Base-by-base conservation (phyloP, 2,329 filamentous ascomycete genomes). In the Pyrenophora teres region DNA sequence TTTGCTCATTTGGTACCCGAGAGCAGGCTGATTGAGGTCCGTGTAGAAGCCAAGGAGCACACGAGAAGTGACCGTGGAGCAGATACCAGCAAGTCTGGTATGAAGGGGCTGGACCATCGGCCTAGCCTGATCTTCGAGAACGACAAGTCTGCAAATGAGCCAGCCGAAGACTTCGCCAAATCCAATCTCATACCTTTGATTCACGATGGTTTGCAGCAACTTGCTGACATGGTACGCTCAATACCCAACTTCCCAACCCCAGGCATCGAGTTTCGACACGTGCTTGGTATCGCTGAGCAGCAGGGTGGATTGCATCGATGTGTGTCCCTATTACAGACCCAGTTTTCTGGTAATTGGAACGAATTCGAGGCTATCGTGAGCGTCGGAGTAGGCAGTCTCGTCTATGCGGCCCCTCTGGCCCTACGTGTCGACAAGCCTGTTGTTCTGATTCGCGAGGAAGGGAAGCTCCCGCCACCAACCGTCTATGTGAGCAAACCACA, bases 381-480 rank as follows among this genome's bases (percentile, higher is more conserved):
- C 59, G 86, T 82, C 62, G 84, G 87, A 70, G 76, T 76, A 0
- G 84, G 85, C 38, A 82, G 84, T 18, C 81, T 81, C 51, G 49
- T 85, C 50, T 86, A 70, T 70, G 84, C 82, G 1, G 74, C 83
- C 8, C 65, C 80, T 2, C 69, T 87, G 54, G 79, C 81, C 3
- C 32, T 32, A 12, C 63, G 41, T 2, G 60, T 81, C 39, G 49
- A 72, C 33, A 30, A 79, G 8, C 80, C 76, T 2, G 61, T 86
- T 52, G 74, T 71, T 6, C 63, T 83, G 37, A 78, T 87, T 50
- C 82, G 84, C 33, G 72, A 82, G 62, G 78, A 77, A 8, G 80
- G 80, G 21, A 87, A 86, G 68, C 78, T 87, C 0, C 84, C 84
- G 0, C 80, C 81, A 6, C 84, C 83, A 0, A 81, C 72, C 0